A percentile compares a stretch with the other conserved stretches of the same genome.
These are phyloP conservation scores for Daldinia grandis DNA, from an alignment of 495 filamentous ascomycete species.

Conservation along the genomic window DNA sequence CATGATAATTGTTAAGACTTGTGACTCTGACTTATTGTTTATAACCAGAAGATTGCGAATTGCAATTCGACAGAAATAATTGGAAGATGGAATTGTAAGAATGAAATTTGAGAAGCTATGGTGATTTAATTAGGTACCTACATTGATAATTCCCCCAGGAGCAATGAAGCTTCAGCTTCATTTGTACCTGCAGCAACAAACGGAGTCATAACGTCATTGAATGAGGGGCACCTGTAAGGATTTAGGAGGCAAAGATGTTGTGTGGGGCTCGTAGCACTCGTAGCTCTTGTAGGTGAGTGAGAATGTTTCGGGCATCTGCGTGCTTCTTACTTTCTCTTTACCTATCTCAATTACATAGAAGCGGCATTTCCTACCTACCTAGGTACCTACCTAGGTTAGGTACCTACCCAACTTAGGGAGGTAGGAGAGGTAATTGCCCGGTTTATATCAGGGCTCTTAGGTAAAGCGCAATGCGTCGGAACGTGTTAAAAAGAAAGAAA, in stretches of 20 bases:
- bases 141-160: neutral
- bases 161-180: slow-evolving; percentile 14
- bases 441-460: no score
- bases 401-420: neutral
- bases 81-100: neutral
- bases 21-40: neutral
- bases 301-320: neutral
- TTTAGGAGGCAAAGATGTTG: neutral
- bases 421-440: no score
- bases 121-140: slow-evolving; percentile 18
- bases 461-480: no score
- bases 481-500: no score
- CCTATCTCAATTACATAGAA: no score
- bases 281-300: neutral
- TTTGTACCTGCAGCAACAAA: slow-evolving; percentile 37
- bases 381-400: no score
- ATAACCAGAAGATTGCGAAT: neutral
- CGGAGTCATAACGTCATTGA: slow-evolving; percentile 42
- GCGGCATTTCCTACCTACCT: no score
- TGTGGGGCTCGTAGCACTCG: neutral
- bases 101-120: neutral
- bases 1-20: slow-evolving; percentile 22
- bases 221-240: slow-evolving; percentile 25
- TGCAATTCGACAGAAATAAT: neutral
- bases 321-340: neutral